A percentile compares a stretch with the other conserved stretches of the same genome.
Conservation (phyloP, 768 basidiomycete species). For the Candolleomyces aberdarensis region DNA sequence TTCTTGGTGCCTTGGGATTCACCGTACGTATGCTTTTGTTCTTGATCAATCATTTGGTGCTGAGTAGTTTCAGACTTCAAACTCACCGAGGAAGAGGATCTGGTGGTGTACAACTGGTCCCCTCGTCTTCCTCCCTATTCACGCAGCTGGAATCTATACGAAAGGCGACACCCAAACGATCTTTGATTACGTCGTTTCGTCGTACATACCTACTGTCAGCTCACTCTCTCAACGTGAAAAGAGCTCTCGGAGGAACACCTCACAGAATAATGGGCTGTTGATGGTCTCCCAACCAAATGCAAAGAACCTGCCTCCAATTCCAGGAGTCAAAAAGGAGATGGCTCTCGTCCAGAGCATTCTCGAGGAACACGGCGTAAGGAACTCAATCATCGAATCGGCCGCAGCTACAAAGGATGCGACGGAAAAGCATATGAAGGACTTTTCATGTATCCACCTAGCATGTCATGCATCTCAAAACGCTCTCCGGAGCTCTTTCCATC, state of each 20-base stretch:
- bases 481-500: conserved; percentile 18
- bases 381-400: neutral
- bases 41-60: neutral
- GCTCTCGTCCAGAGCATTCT: neutral
- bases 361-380: neutral
- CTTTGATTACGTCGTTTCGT: neutral
- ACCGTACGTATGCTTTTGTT: neutral
- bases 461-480: conserved; percentile 30
- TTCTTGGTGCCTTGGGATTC: conserved; percentile 6
- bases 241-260: neutral
- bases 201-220: neutral
- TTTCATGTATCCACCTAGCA: conserved; percentile 27
- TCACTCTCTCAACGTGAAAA: neutral
- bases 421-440: conserved; percentile 10
- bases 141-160: conserved; percentile 1
- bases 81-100: neutral
- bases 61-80: neutral
- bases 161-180: neutral
- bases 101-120: conserved; percentile 14
- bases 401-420: neutral
- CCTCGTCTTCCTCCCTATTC: conserved; percentile 10
- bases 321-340: conserved; percentile 12
- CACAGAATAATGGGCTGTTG: neutral
- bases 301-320: conserved; percentile 3
- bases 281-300: neutral